Evolutionary conservation across 805 yeast species (phyloP).

Genomic region (Yamadazyma sp.): DNA sequence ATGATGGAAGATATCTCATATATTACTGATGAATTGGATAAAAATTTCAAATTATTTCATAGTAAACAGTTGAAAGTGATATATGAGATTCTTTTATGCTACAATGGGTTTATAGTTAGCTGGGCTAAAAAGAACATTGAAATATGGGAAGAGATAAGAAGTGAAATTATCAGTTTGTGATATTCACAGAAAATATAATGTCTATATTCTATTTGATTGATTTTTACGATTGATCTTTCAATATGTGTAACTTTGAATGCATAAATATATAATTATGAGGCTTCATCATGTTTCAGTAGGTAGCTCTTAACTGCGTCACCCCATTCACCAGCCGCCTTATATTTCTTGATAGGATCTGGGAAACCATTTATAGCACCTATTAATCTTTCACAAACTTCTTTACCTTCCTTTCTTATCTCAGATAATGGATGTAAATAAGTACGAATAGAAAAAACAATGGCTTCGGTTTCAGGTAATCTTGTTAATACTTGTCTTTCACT

Average conservation of each 20-base stretch:
- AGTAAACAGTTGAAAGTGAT: constrained; percentile 48
- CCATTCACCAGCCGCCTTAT: constrained; percentile 67
- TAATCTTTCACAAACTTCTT: constrained; percentile 46
- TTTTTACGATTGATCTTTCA: neutral
- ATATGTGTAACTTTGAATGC: too few relatives aligned
- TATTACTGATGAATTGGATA: constrained; percentile 43
- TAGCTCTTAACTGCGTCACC: constrained; percentile 56
- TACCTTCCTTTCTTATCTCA: constrained; percentile 27
- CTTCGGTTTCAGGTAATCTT: constrained; percentile 35
- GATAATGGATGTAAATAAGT: constrained; percentile 38
- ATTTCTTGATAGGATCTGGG: constrained; percentile 54
- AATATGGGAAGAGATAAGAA: constrained; percentile 62
- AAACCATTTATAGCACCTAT: constrained; percentile 63
- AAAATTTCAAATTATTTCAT: constrained; percentile 49
- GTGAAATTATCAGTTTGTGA: constrained; percentile 29
- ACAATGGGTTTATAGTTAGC: constrained; percentile 52
- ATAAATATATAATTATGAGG: neutral
- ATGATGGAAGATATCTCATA: constrained; percentile 40
- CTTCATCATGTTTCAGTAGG: constrained; percentile 11
- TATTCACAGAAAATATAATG: neutral
- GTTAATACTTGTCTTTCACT: constrained; percentile 42
- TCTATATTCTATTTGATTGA: neutral
- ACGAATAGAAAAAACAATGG: constrained; percentile 39
- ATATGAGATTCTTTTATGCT: constrained; percentile 49
- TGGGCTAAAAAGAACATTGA: constrained; percentile 71